Evolutionary conservation across 1,284 basidiomycete species (phyloP), one percentile per base, ranked within the genome.

Genomic region (Leccinum subspadiceum): DNA sequence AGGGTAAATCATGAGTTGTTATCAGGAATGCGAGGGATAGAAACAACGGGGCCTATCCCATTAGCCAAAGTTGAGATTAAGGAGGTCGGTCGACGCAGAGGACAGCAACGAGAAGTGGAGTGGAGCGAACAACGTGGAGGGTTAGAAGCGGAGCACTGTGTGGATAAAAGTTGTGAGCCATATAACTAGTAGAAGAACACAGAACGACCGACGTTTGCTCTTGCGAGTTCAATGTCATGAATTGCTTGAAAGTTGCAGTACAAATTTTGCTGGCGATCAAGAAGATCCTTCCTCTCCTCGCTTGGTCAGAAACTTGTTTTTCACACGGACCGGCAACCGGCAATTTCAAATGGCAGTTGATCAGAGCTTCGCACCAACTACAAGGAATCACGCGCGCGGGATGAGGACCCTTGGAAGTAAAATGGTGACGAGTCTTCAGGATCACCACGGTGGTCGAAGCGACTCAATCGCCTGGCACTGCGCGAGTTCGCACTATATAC

Each of bases 11-110:
- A 71, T 86, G 37, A 57, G 64, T 56, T 59, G 52, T 64, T 66
- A 64, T 69, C 49, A 61, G 60, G 24, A 41, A 59, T 49, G 46
- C 10, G 58, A 57, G 12, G 17, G 44, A 20, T 20, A 29, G 4
- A 6, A 35, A 35, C 13, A 37, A 15, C 71, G 65, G 72, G 69
- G 80, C 71, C 83, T 87, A 89, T 88, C 86, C 86, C 89, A 90
- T 89, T 72, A 74, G 79, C 74, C 68, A 61, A 62, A 64, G 66
- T 22, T 13, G 46, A 24, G 20, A 8, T 82, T 86, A 91, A 83
- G 90, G 89, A 72, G 89, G 89, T 65, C 86, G 79, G 81, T 92
- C 88, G 63, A 82, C 84, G 82, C 84, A 84, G 71, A 86, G 76
- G 67, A 85, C 79, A 72, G 78, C 74, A 77, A 78, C 79, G 63